phyloP scores from a whole-genome alignment of 2,329 filamentous ascomycete species.

The Sphaerulina populicola region DNA sequence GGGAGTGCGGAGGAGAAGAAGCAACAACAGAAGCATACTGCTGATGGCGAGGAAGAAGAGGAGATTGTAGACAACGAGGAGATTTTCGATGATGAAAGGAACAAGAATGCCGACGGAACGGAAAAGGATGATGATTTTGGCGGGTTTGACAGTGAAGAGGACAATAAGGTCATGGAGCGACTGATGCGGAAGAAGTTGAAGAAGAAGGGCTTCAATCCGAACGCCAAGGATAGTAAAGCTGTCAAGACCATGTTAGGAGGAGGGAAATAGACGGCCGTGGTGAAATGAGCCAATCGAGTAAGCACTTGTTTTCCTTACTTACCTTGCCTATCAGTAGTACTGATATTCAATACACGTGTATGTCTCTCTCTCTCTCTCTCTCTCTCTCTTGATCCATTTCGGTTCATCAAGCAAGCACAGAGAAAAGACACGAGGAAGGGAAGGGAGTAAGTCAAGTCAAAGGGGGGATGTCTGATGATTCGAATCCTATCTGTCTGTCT shows the following conservation, averaged over 20 bases:
- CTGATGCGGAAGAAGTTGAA: conserved; percentile 38
- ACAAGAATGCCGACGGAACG: too few relatives aligned
- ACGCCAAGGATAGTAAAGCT: conserved; percentile 27
- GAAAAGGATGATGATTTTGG: conserved; percentile 42
- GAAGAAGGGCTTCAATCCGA: conserved; percentile 44
- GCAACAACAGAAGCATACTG: conserved; percentile 22
- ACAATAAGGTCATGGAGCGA: conserved; percentile 41
- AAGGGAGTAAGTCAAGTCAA: too few relatives aligned
- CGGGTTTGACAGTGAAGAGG: conserved; percentile 46
- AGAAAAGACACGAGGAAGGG: too few relatives aligned
- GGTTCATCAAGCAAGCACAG: too few relatives aligned
- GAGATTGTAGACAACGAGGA: conserved; percentile 50
- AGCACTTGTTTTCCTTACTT: too few relatives aligned
- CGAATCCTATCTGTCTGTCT: too few relatives aligned
- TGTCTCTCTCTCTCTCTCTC: too few relatives aligned
- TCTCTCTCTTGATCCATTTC: too few relatives aligned
- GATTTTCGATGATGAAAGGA: conserved; percentile 38
- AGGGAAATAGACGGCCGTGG: background rate
- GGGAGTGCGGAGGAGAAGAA: conserved; percentile 28
- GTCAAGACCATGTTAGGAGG: conserved; percentile 15
- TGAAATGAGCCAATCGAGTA: too few relatives aligned
- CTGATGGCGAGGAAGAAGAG: conserved; percentile 27
- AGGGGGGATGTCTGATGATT: too few relatives aligned
- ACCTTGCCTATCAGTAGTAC: too few relatives aligned
- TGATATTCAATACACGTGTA: too few relatives aligned